Conservation (phyloP, 305 asterid genomes). For the Fraxinus velutina region DNA sequence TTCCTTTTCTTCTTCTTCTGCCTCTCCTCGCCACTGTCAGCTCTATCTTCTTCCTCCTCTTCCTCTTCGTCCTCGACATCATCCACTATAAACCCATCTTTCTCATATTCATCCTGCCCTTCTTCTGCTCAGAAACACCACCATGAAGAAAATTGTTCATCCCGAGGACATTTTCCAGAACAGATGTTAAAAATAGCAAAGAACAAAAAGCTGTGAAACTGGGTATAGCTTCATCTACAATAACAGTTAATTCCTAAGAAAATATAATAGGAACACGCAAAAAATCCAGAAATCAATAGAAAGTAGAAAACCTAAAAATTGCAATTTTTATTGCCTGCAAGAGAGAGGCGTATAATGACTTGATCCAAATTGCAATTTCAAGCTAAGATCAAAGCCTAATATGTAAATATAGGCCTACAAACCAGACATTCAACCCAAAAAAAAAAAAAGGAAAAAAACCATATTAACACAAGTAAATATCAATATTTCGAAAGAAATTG, state of each 20-base stretch:
- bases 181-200: background rate
- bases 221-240: background rate
- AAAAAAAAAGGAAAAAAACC: background rate
- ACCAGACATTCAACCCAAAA: background rate
- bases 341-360: background rate
- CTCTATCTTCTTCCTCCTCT: slow-evolving; percentile 70
- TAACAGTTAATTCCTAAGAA: background rate
- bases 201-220: background rate
- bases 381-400: background rate
- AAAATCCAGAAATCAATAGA: background rate
- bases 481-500: background rate
- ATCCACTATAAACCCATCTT: slow-evolving; percentile 92
- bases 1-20: slow-evolving; percentile 85
- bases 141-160: background rate
- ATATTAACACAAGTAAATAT: background rate
- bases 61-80: slow-evolving; percentile 80
- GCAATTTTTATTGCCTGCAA: background rate
- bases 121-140: slow-evolving; percentile 46
- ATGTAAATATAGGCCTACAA: background rate
- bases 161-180: background rate
- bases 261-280: background rate
- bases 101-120: slow-evolving; percentile 90
- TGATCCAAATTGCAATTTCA: background rate
- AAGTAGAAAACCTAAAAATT: background rate
- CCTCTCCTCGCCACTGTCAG: slow-evolving; percentile 70